Evolutionary conservation across 2,329 filamentous ascomycete genomes (phyloP).

Genomic region (Ophiocordyceps camponoti-saundersi): DNA sequence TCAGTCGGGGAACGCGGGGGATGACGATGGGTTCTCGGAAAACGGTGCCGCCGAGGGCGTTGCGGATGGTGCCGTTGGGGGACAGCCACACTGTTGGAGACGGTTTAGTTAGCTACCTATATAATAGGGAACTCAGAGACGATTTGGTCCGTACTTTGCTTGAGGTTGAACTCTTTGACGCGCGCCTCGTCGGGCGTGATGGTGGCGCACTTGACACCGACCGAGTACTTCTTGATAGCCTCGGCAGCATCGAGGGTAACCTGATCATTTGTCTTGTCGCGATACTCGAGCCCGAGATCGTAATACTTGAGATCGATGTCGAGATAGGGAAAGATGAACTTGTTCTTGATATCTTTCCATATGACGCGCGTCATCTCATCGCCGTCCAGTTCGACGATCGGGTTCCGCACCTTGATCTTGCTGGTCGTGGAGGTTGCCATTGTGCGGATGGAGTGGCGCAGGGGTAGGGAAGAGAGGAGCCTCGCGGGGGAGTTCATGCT

Average conservation of each 20-base stretch:
- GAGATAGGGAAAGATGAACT: conserved; percentile 91
- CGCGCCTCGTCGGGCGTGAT: conserved; percentile 96
- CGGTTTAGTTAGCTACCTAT: conserved; percentile 20
- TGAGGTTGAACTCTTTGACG: conserved; percentile 95
- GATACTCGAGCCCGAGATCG: conserved; percentile 82
- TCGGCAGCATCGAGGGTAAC: conserved; percentile 90
- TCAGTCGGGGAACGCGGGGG: conserved; percentile 75
- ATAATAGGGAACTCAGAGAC: background rate
- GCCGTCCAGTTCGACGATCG: conserved; percentile 92
- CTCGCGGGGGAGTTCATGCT: background rate
- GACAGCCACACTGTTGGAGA: conserved; percentile 93
- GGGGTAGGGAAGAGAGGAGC: background rate
- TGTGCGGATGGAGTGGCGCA: conserved; percentile 14
- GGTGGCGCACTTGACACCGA: conserved; percentile 97
- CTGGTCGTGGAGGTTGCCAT: conserved; percentile 33
- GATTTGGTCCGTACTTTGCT: conserved; percentile 61
- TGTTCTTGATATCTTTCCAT: conserved; percentile 98
- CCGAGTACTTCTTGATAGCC: conserved; percentile 97
- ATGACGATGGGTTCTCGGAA: conserved; percentile 99
- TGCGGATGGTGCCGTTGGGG: conserved; percentile 79
- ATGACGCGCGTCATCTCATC: conserved; percentile 97
- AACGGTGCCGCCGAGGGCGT: conserved; percentile 74
- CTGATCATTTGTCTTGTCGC: conserved; percentile 90
- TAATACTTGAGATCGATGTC: conserved; percentile 98
- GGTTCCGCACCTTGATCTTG: conserved; percentile 99